Evolutionary conservation across 148 eudicot species (phyloP).

Genomic region (Camellia lanceoleosa): DNA sequence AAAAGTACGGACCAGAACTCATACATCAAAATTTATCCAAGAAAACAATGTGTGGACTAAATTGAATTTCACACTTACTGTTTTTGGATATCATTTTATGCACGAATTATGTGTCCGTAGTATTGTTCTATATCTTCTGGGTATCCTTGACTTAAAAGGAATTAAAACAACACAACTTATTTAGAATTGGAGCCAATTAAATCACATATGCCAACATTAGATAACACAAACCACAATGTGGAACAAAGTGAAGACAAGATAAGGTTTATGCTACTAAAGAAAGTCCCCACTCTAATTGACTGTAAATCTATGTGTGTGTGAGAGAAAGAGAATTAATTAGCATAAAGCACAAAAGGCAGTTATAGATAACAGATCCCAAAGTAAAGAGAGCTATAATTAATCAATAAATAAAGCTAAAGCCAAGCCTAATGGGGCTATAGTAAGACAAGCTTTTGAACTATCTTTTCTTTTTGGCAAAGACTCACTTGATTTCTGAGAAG

Average conservation of each 20-base stretch:
- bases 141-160: too few relatives aligned
- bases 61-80: too few relatives aligned
- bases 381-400: not conserved
- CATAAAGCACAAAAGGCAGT: not conserved
- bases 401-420: slow-evolving; percentile 12
- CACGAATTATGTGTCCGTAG: too few relatives aligned
- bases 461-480: not conserved
- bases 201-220: not conserved
- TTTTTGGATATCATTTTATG: too few relatives aligned
- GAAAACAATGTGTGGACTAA: too few relatives aligned
- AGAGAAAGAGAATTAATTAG: not conserved
- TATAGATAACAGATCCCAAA: slow-evolving; percentile 17
- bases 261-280: not conserved
- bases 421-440: not conserved
- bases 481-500: slow-evolving; percentile 45
- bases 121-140: too few relatives aligned
- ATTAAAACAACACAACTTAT: too few relatives aligned
- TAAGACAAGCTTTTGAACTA: not conserved
- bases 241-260: not conserved
- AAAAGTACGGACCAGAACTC: too few relatives aligned
- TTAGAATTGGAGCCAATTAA: too few relatives aligned
- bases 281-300: not conserved
- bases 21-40: too few relatives aligned
- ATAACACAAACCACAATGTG: not conserved
- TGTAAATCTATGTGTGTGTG: not conserved